Evolutionary conservation across 2,329 filamentous ascomycete genomes (phyloP).

Genomic region (Chrysoporthe puriensis): DNA sequence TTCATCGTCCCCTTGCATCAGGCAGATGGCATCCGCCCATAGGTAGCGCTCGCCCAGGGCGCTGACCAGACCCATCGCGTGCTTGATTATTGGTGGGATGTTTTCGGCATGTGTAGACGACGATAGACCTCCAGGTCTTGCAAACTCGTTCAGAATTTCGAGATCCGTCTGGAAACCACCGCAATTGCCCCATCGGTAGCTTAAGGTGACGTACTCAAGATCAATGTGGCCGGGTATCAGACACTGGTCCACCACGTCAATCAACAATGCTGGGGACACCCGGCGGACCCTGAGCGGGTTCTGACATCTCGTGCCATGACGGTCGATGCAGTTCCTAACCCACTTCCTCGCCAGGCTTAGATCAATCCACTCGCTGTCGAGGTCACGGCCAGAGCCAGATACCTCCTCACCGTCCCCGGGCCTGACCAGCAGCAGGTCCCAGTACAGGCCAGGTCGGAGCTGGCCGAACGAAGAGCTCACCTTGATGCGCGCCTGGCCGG

Average conservation of each 20-base stretch:
- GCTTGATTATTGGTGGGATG: slow-evolving; percentile 5
- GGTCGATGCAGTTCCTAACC: background rate
- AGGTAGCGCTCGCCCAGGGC: slow-evolving; percentile 17
- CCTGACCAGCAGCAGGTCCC: background rate
- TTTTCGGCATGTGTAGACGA: background rate
- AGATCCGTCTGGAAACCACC: background rate
- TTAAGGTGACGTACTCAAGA: background rate
- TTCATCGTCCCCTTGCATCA: slow-evolving; percentile 7
- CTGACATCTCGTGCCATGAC: background rate
- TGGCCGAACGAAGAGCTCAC: background rate
- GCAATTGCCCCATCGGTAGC: slow-evolving; percentile 3
- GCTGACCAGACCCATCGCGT: slow-evolving; percentile 8
- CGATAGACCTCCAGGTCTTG: background rate
- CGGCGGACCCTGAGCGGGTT: background rate
- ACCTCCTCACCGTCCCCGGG: background rate
- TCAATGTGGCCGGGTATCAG: background rate
- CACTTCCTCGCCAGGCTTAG: background rate
- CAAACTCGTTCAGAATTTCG: background rate
- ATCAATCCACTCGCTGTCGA: background rate
- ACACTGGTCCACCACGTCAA: background rate
- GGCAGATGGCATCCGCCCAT: slow-evolving; percentile 17
- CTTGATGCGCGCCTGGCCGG: background rate
- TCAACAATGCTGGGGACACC: background rate
- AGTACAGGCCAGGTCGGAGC: background rate
- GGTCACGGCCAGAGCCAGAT: background rate